phyloP scores from a whole-genome alignment of 2,329 filamentous ascomycete species.

The Lojkania enalia region DNA sequence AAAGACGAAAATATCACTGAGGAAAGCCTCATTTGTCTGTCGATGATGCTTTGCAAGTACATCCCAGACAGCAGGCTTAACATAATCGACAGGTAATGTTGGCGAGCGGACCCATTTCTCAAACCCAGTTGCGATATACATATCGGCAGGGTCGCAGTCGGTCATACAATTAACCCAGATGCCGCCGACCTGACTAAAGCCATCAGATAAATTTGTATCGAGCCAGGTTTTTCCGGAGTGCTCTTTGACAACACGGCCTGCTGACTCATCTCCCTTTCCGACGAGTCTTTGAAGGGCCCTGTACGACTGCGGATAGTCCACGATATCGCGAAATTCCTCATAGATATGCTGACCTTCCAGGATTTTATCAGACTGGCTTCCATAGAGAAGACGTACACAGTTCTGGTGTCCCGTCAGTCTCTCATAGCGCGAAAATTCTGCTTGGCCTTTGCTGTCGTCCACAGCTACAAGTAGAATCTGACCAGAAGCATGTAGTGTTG shows the following conservation, averaged over 20 bases:
- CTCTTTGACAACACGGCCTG: constrained; percentile 17
- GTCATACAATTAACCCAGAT: constrained; percentile 37
- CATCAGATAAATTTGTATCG: constrained; percentile 30
- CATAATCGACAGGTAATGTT: no score
- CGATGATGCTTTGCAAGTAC: constrained; percentile 31
- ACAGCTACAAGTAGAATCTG: constrained; percentile 12
- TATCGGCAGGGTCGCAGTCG: constrained; percentile 21
- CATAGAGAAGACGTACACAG: constrained; percentile 30
- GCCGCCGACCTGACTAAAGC: constrained; percentile 41
- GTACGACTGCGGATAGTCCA: constrained; percentile 41
- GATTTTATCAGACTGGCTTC: constrained; percentile 28
- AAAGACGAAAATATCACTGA: constrained; percentile 42
- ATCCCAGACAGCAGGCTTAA: constrained; percentile 32
- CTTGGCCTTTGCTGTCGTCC: background rate
- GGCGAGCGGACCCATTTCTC: constrained; percentile 36
- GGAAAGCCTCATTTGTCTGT: constrained; percentile 19
- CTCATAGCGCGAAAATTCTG: background rate
- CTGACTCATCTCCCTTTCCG: constrained; percentile 3
- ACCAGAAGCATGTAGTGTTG: constrained; percentile 29
- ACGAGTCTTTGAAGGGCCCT: constrained; percentile 27
- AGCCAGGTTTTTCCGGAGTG: constrained; percentile 28
- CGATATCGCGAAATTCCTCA: constrained; percentile 38
- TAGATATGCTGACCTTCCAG: constrained; percentile 45
- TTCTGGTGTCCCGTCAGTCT: background rate
- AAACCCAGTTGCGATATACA: constrained; percentile 39